Evolutionary conservation across 345 rosid genomes (phyloP).

Genomic region (Camelina neglecta): DNA sequence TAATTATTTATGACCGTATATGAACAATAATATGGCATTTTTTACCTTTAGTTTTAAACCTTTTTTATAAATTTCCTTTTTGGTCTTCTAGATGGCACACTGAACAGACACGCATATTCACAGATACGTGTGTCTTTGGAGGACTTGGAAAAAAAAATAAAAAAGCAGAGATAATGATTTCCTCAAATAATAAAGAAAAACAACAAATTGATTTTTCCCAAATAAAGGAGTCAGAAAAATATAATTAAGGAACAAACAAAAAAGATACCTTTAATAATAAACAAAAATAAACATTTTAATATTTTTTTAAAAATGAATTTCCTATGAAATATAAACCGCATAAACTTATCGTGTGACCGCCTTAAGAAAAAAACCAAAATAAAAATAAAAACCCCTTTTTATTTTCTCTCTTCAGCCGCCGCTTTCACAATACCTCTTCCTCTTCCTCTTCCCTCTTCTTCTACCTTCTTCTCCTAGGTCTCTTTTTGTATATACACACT

Average conservation of each 20-base stretch:
- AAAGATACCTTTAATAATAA: slow-evolving; percentile 31
- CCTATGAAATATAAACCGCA: slow-evolving; percentile 43
- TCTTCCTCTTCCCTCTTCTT: slow-evolving; percentile 12
- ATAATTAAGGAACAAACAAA: slow-evolving; percentile 32
- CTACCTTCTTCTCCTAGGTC: slow-evolving; percentile 24
- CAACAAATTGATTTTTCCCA: slow-evolving; percentile 33
- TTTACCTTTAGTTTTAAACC: neutral
- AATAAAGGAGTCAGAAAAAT: slow-evolving; percentile 33
- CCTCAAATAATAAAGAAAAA: slow-evolving; percentile 8
- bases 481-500: neutral
- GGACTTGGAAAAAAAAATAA: slow-evolving; percentile 17
- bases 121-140: slow-evolving; percentile 43
- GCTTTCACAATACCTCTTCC: slow-evolving; percentile 40
- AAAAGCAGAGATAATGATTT: slow-evolving; percentile 40
- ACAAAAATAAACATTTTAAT: slow-evolving; percentile 22
- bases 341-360: slow-evolving; percentile 46
- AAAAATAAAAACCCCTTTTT: slow-evolving; percentile 23
- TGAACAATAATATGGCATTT: slow-evolving; percentile 13
- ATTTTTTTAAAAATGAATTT: neutral
- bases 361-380: slow-evolving; percentile 22
- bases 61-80: neutral
- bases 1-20: slow-evolving; percentile 17
- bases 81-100: slow-evolving; percentile 34
- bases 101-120: slow-evolving; percentile 43
- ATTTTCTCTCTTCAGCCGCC: slow-evolving; percentile 46